These are phyloP conservation scores for Schizosaccharomyces cryophilus DNA, from an alignment of 805 yeast genomes.

Conservation along the genomic window DNA sequence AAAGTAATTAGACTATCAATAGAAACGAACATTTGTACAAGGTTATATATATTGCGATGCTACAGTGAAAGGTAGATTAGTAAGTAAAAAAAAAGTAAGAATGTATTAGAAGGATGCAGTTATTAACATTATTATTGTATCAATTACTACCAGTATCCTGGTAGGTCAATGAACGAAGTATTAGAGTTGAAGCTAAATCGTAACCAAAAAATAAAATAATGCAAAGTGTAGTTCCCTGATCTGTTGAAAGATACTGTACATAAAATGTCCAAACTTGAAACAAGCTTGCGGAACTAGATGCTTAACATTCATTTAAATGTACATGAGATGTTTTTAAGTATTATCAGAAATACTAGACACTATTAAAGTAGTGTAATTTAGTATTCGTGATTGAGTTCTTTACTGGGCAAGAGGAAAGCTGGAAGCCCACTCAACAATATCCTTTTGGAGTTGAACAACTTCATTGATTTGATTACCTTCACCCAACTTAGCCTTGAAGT, in stretches of 20 bases:
- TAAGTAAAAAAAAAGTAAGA: too few species aligned
- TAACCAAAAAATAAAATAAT: background rate
- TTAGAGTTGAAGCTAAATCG: background rate
- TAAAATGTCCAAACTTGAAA: background rate
- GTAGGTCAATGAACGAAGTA: background rate
- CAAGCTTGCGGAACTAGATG: background rate
- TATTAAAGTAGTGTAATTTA: too few species aligned
- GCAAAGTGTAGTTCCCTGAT: background rate
- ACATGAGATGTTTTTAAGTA: too few species aligned
- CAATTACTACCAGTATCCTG: background rate
- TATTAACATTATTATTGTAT: background rate
- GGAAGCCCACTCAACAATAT: constrained; percentile 49
- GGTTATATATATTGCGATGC: too few species aligned
- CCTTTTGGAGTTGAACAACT: constrained; percentile 35
- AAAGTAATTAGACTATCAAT: too few species aligned
- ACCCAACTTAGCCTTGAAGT: constrained; percentile 33
- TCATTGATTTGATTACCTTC: constrained; percentile 35
- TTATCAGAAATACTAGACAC: too few species aligned
- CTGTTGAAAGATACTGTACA: background rate
- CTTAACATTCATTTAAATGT: too few species aligned
- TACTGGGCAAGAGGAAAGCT: constrained; percentile 26
- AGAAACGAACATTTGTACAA: too few species aligned
- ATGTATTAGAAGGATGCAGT: too few species aligned
- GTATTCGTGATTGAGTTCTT: too few species aligned
- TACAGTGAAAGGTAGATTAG: too few species aligned